Conservation (phyloP, 306 rosid genomes). For the Corylus americana region DNA sequence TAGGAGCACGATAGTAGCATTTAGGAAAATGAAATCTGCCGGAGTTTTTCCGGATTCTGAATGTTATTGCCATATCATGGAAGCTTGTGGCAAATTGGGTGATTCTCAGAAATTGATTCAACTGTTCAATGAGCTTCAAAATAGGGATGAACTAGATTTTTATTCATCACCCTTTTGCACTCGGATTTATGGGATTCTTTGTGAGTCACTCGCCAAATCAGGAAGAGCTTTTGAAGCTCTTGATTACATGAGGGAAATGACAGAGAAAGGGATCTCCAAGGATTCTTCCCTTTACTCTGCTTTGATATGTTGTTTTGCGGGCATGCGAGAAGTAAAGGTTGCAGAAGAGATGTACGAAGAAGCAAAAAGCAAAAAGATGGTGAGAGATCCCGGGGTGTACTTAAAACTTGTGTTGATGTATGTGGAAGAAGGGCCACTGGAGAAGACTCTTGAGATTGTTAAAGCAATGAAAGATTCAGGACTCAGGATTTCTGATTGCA, state of each 20-base stretch:
- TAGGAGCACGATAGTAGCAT: slow-evolving; percentile 48
- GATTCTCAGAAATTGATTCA: slow-evolving; percentile 44
- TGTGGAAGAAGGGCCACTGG: slow-evolving; percentile 54
- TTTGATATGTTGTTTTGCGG: slow-evolving; percentile 57
- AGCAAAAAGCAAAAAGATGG: slow-evolving; percentile 41
- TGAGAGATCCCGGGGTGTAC: slow-evolving; percentile 61
- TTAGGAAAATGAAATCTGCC: slow-evolving; percentile 36
- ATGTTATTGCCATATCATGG: slow-evolving; percentile 55
- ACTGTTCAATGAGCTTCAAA: slow-evolving; percentile 48
- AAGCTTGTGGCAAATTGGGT: slow-evolving; percentile 52
- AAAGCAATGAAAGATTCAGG: slow-evolving; percentile 49
- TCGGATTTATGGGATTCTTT: slow-evolving; percentile 44
- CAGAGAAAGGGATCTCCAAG: slow-evolving; percentile 33
- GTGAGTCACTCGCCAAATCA: slow-evolving; percentile 47
- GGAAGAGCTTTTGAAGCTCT: slow-evolving; percentile 63
- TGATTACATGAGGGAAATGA: slow-evolving; percentile 49
- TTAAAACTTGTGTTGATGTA: slow-evolving; percentile 63
- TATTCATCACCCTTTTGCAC: slow-evolving; percentile 29
- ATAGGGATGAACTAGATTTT: slow-evolving; percentile 25
- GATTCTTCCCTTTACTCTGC: slow-evolving; percentile 51
- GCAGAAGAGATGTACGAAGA: slow-evolving; percentile 59
- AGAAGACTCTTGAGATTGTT: slow-evolving; percentile 56
- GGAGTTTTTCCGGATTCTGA: slow-evolving; percentile 36
- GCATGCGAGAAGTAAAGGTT: slow-evolving; percentile 35
- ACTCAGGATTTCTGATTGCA: slow-evolving; percentile 55